phyloP scores from a whole-genome alignment of 2,329 filamentous ascomycete species.

The Colletotrichum tanaceti region DNA sequence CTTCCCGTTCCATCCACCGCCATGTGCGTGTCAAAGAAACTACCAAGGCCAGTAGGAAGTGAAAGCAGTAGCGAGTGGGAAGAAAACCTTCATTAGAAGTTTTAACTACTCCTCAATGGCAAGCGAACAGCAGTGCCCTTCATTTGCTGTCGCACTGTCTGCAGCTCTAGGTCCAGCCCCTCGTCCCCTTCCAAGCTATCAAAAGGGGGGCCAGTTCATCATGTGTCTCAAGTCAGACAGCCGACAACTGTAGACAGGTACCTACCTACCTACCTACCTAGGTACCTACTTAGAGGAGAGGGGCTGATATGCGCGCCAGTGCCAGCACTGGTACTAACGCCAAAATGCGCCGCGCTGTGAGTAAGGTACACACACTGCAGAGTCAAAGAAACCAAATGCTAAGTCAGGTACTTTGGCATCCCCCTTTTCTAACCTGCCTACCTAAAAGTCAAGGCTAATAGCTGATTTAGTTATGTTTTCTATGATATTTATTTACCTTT shows the following conservation, averaged over 20 bases:
- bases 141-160: background rate
- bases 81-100: background rate
- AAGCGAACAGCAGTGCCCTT: background rate
- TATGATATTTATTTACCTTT: background rate
- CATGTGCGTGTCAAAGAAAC: constrained; percentile 8
- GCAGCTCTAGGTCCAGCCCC: background rate
- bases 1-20: background rate
- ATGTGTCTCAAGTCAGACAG: background rate
- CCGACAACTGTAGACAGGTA: background rate
- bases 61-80: background rate
- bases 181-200: background rate
- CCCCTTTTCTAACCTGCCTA: background rate
- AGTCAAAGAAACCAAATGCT: background rate
- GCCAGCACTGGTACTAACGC: background rate
- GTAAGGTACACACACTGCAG: background rate
- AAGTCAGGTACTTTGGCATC: constrained; percentile 1
- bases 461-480: background rate
- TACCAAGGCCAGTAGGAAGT: background rate
- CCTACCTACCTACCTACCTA: too few relatives aligned
- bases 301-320: background rate
- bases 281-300: background rate
- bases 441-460: background rate
- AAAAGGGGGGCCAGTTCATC: background rate
- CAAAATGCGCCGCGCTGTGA: background rate
- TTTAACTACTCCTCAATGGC: background rate